Evolutionary conservation across 345 rosid species (phyloP), one percentile per base, ranked within the genome.

Genomic region (Physaria fendleri): DNA sequence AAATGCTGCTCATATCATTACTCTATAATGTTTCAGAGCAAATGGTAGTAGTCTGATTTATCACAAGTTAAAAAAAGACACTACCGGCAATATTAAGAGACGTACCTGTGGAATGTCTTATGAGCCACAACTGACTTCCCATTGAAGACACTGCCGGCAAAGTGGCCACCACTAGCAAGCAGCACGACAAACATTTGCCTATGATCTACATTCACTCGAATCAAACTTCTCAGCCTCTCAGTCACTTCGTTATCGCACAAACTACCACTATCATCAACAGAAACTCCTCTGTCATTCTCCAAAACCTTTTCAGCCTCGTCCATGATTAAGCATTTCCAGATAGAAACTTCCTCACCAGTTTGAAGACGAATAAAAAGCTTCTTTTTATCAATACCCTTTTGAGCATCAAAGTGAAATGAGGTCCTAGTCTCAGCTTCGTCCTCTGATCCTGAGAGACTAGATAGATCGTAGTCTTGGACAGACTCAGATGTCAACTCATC

Each of bases 361-460:
- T 58, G 76, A 66, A 89, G 95, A 53, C 69, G 73, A 20, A 85
- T 25, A 62, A 80, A 85, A 5, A 93, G 59, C 58, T 93, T 93
- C 79, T 78, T 78, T 80, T 72, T 78, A 56, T 57, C 51, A 8
- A 33, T 55, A 16, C 81, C 76, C 81, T 56, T 76, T 5, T 34
- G 56, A 3, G 32, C 37, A 71, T 74, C 79, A 64, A 47, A 42
- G 4, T 35, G 71, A 45, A 48, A 17, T 2, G 41, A 7, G 39
- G 75, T 23, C 49, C 47, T 57, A 10, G 50, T 57, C 10, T 83
- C 91, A 30, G 69, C 60, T 78, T 93, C 99, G 80, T 93, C 97
- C 71, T 93, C 99, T 4, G 97, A 92, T 39, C 98, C 98, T 16
- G 98, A 92, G 45, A 92, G 80, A 65, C 98, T 92, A 5, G 97